Evolutionary conservation across 768 basidiomycete genomes (phyloP), one percentile per base, ranked within the genome.

Genomic region (Hericium erinaceus): DNA sequence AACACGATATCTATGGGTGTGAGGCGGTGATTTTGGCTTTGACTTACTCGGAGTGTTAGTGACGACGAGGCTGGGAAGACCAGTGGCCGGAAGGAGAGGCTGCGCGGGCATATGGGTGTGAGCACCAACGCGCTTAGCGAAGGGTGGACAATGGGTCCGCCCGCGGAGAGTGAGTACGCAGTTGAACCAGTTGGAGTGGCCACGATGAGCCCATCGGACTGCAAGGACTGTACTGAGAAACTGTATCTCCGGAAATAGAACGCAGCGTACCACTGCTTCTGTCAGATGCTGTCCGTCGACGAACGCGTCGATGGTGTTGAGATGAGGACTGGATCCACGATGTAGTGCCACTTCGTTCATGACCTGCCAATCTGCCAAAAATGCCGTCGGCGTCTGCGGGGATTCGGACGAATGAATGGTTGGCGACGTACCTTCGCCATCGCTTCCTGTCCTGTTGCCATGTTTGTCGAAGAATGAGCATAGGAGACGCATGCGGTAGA

Each of bases 341-440:
- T 98, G 95, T 39, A 98, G 75, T 3, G 92, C 86, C 58, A 98
- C 84, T 70, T 98, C 95, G 67, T 98, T 98, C 92, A 98, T 95
- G 39, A 95, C 95, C 69, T 95, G 94, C 87, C 90, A 94, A 61
- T 87, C 93, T 88, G 59, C 11, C n/a, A 16, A 39, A 33, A 8
- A 8, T 40, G 49, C 46, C 39, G 55, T 22, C 13, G 60, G 58
- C 18, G 53, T n/a, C 24, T 39, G 39, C 57, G 16, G 57, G 65
- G 52, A 16, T 33, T 24, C 15, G 8, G 37, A 37, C 46, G 53
- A n/a, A 37, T 55, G 39, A 40, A 49, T 5, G 16, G 10, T n/a
- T 46, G 16, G 12, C 28, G 18, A 20, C 39, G 53, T 40, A 87
- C 87, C 85, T 64, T 86, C 79, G 22, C 74, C 75, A 58, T 82